phyloP scores from a whole-genome alignment of 2,329 filamentous ascomycete species.

The Pseudophaeomoniella oleicola region DNA sequence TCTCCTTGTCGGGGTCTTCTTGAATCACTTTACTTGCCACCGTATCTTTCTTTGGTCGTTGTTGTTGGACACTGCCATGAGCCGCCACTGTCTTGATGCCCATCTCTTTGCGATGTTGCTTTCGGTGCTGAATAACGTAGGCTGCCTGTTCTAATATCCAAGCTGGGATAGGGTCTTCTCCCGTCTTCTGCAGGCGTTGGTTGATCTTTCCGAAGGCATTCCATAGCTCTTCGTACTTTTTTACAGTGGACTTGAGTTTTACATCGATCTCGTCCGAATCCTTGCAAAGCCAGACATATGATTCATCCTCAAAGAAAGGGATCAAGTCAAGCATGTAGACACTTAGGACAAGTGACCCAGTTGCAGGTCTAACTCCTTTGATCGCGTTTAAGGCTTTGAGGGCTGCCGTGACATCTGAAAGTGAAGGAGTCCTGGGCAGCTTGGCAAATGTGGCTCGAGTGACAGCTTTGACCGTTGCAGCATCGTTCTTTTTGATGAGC shows the following conservation, averaged over 20 bases:
- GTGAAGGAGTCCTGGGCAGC: background rate
- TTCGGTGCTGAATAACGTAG: too few species aligned
- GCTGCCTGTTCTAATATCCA: conserved; percentile 22
- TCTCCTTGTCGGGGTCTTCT: too few species aligned
- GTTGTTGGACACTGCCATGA: too few species aligned
- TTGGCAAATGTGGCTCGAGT: background rate
- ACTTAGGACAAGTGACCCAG: conserved; percentile 26
- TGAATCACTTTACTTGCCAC: too few species aligned
- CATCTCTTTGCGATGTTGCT: too few species aligned
- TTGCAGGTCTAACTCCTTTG: conserved; percentile 26
- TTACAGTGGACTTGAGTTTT: conserved; percentile 24
- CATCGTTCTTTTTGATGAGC: background rate
- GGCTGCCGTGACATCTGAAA: background rate
- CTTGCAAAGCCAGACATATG: conserved; percentile 24
- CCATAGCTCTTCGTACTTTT: conserved; percentile 19
- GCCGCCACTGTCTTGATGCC: too few species aligned
- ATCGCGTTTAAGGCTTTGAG: conserved; percentile 11
- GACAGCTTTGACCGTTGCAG: background rate
- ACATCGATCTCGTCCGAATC: conserved; percentile 8
- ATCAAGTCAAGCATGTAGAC: conserved; percentile 15
- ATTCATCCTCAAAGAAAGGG: conserved; percentile 29
- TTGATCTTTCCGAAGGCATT: conserved; percentile 14
- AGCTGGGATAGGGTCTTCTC: conserved; percentile 8
- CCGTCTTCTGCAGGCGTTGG: background rate
- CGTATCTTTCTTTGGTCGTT: too few species aligned